Evolutionary conservation across 257 asterid genomes (phyloP).

Genomic region (Echium plantagineum): DNA sequence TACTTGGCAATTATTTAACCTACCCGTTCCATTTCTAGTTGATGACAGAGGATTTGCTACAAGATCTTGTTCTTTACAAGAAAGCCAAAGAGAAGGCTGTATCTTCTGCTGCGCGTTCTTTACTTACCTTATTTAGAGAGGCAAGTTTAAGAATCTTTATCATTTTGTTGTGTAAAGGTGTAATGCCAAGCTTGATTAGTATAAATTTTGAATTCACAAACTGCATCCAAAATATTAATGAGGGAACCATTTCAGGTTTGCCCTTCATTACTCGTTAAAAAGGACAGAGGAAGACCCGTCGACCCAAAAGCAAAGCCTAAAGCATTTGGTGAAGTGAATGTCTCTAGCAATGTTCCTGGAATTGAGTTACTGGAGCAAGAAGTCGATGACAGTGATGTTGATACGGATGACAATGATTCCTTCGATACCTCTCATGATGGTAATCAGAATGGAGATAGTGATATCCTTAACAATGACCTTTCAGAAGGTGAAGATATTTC

Average conservation of each 20-base stretch:
- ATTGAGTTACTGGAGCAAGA: slow-evolving; percentile 61
- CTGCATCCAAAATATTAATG: slow-evolving; percentile 6
- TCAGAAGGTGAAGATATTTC: slow-evolving; percentile 21
- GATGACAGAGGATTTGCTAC: slow-evolving; percentile 97
- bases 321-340: slow-evolving; percentile 78
- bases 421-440: slow-evolving; percentile 26
- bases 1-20: not conserved
- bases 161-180: not conserved
- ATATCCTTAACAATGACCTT: slow-evolving; percentile 18
- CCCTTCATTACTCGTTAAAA: slow-evolving; percentile 75
- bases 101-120: slow-evolving; percentile 83
- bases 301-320: slow-evolving; percentile 68
- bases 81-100: slow-evolving; percentile 86
- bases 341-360: slow-evolving; percentile 61
- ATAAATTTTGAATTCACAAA: not conserved
- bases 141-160: slow-evolving; percentile 15
- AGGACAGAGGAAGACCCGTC: slow-evolving; percentile 83
- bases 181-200: too few species aligned
- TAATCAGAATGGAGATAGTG: slow-evolving; percentile 11
- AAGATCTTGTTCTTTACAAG: slow-evolving; percentile 83
- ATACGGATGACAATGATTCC: slow-evolving; percentile 19
- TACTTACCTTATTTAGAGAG: slow-evolving; percentile 79
- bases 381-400: slow-evolving; percentile 36
- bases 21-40: slow-evolving; percentile 29
- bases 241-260: slow-evolving; percentile 46